Conservation (phyloP, 2,329 filamentous ascomycete species). For the Curvularia spicifera region DNA sequence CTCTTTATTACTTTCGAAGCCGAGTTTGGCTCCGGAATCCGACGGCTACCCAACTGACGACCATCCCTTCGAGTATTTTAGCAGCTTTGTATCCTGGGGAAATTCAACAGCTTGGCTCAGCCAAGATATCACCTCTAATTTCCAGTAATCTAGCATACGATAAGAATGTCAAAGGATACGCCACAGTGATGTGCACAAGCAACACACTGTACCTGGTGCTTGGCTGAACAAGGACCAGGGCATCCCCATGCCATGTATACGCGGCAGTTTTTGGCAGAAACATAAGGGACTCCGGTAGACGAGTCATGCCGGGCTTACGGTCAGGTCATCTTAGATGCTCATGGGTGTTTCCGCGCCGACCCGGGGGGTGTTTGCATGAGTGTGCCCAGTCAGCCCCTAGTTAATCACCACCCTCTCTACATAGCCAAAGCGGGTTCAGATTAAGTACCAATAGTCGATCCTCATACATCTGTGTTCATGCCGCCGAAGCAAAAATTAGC, state of each 20-base stretch:
- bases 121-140: not conserved
- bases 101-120: not conserved
- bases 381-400: too few relatives aligned
- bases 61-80: not conserved
- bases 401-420: too few relatives aligned
- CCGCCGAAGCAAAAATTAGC: too few relatives aligned
- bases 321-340: not conserved
- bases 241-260: not conserved
- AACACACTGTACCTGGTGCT: not conserved
- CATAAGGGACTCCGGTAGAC: not conserved
- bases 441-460: too few relatives aligned
- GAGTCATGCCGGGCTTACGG: not conserved
- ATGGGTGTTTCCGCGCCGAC: not conserved
- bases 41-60: not conserved
- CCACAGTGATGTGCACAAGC: not conserved
- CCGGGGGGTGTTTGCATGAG: too few relatives aligned
- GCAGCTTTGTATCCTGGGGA: not conserved
- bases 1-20: not conserved
- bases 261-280: not conserved
- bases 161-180: not conserved
- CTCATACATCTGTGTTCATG: too few relatives aligned
- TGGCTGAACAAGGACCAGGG: not conserved
- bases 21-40: not conserved
- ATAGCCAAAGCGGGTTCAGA: too few relatives aligned
- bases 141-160: not conserved